These are phyloP conservation scores for Talaromyces ruber DNA, from an alignment of 495 filamentous ascomycete species.

Conservation along the genomic window DNA sequence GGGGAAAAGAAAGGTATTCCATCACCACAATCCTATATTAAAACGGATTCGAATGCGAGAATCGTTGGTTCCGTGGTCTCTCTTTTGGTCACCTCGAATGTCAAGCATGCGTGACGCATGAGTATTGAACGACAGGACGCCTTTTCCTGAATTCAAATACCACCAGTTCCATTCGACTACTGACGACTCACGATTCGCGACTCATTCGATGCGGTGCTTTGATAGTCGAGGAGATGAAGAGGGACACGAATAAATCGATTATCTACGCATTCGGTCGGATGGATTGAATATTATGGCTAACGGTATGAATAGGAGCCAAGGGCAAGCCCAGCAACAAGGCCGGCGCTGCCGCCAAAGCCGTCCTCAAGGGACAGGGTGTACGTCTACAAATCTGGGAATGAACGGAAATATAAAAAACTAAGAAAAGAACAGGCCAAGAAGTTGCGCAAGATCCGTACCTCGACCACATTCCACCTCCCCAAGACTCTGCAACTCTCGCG, in stretches of 20 bases:
- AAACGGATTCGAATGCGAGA: not conserved
- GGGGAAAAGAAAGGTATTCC: conserved; percentile 8
- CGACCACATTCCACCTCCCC: conserved; percentile 94
- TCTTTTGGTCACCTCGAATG: not conserved
- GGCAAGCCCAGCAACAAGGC: conserved; percentile 68
- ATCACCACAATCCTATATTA: not conserved
- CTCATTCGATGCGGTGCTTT: not conserved
- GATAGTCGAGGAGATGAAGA: not conserved
- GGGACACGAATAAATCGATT: not conserved
- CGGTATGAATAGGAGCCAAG: conserved; percentile 49
- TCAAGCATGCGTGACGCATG: not conserved
- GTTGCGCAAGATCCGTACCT: conserved; percentile 81
- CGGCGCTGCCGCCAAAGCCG: conserved; percentile 85
- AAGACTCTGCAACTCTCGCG: conserved; percentile 90
- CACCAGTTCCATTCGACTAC: not conserved
- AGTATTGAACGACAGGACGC: not conserved
- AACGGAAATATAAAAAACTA: conserved; percentile 14
- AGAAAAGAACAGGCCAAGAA: conserved; percentile 67
- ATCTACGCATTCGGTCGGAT: not conserved
- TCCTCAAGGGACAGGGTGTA: conserved; percentile 75
- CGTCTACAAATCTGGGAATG: conserved; percentile 11
- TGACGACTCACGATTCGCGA: not conserved
- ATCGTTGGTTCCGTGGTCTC: not conserved
- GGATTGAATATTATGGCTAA: conserved; percentile 6
- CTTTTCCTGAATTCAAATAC: not conserved